Conservation (phyloP, 2,329 filamentous ascomycete species). For the Myriosclerotinia curreyana region DNA sequence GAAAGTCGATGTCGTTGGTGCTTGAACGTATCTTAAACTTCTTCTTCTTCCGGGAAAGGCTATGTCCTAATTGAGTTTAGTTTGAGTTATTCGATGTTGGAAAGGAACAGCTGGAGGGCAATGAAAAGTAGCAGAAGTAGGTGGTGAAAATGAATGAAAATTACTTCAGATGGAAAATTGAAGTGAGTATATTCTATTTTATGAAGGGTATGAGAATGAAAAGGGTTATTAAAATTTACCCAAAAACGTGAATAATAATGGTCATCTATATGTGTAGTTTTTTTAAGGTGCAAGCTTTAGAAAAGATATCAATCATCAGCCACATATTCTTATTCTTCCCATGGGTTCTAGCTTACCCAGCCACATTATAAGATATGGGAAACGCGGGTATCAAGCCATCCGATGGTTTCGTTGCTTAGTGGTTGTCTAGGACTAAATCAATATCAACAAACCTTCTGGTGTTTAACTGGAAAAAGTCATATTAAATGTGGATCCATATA, state of each 20-base stretch:
- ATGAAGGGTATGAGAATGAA: not conserved
- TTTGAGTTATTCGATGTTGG: not conserved
- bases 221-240: not conserved
- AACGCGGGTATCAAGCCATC: not conserved
- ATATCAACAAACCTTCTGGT: constrained; percentile 12
- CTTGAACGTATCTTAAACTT: constrained; percentile 21
- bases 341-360: not conserved
- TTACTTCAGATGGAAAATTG: not conserved
- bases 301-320: not conserved
- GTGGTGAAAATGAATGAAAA: no score
- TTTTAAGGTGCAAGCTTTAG: not conserved
- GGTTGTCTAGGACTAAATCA: constrained; percentile 7
- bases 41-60: not conserved
- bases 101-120: no score
- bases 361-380: not conserved
- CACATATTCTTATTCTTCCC: not conserved
- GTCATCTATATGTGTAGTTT: no score
- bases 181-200: no score
- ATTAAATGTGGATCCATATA: not conserved
- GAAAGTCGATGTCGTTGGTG: constrained; percentile 18
- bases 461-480: not conserved
- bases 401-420: not conserved
- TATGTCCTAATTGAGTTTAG: constrained; percentile 19
- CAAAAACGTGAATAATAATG: no score
- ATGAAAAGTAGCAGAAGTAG: not conserved